Conservation (phyloP, 352 stramenopile species). For the Pythium dissotocum region DNA sequence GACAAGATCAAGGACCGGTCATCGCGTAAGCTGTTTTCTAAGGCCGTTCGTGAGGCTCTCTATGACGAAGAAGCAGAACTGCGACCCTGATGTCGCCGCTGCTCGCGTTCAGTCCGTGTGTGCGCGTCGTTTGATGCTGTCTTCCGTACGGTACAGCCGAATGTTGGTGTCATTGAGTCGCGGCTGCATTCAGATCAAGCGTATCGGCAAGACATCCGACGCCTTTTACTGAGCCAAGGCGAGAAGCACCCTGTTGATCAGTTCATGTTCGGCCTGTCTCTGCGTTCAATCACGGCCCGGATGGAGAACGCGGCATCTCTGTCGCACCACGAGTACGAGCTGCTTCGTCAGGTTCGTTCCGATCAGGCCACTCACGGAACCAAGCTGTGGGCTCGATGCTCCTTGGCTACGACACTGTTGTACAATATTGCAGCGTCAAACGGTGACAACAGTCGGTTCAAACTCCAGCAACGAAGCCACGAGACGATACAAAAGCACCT, state of each 20-base stretch:
- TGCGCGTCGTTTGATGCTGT: background rate
- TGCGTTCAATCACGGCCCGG: background rate
- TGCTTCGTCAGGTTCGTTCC: background rate
- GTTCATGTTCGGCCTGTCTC: background rate
- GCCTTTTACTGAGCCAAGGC: background rate
- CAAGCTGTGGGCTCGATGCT: background rate
- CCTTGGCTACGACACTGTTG: background rate
- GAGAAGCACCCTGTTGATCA: background rate
- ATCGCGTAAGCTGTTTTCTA: background rate
- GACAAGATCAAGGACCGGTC: background rate
- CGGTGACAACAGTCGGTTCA: too few species aligned
- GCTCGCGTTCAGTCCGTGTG: background rate
- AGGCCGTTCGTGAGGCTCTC: background rate
- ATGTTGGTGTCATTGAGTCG: background rate
- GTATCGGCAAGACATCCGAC: constrained; percentile 1
- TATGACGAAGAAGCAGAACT: background rate
- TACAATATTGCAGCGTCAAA: background rate
- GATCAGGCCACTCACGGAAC: background rate
- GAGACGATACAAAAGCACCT: too few species aligned
- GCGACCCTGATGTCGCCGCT: background rate
- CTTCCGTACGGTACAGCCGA: background rate
- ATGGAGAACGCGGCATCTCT: background rate
- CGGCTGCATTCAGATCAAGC: background rate
- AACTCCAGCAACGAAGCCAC: too few species aligned
- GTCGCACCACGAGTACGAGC: constrained; percentile 3